A percentile compares a stretch with the other conserved stretches of the same genome.
Evolutionary conservation across 2,329 filamentous ascomycete species (phyloP).

Genomic region (Ophiostoma quercus): DNA sequence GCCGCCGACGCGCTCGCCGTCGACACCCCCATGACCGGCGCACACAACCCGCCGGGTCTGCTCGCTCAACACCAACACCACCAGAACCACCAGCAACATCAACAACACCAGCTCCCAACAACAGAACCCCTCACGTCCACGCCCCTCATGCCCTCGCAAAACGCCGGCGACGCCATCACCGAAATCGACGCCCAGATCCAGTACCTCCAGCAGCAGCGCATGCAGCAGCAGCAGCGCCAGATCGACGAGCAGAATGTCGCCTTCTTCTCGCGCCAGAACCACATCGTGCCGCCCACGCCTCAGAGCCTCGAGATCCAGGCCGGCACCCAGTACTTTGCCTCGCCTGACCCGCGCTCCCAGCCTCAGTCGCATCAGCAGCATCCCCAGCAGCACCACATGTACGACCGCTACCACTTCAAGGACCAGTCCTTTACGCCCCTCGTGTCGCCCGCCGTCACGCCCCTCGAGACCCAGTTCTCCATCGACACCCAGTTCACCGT

Average conservation of each 20-base stretch:
- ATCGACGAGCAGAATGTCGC: slow-evolving; percentile 53
- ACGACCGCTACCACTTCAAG: slow-evolving; percentile 62
- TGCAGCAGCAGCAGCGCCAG: slow-evolving; percentile 56
- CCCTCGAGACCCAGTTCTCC: slow-evolving; percentile 65
- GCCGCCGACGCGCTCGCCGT: slow-evolving; percentile 43
- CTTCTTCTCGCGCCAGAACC: slow-evolving; percentile 50
- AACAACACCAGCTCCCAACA: slow-evolving; percentile 29
- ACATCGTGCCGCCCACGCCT: slow-evolving; percentile 70
- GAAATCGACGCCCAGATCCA: slow-evolving; percentile 62
- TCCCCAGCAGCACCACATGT: slow-evolving; percentile 50
- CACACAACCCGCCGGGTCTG: slow-evolving; percentile 36
- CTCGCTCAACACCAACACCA: slow-evolving; percentile 29
- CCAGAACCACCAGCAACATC: slow-evolving; percentile 30
- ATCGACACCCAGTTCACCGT: slow-evolving; percentile 56
- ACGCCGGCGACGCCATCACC: slow-evolving; percentile 49
- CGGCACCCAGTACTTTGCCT: slow-evolving; percentile 55
- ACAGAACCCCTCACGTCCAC: slow-evolving; percentile 38
- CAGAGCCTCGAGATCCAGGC: slow-evolving; percentile 73
- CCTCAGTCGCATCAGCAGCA: slow-evolving; percentile 48
- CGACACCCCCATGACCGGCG: slow-evolving; percentile 48
- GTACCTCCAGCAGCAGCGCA: slow-evolving; percentile 58
- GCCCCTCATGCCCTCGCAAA: slow-evolving; percentile 36
- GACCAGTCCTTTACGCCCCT: slow-evolving; percentile 74
- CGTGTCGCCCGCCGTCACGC: slow-evolving; percentile 78
- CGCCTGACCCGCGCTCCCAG: slow-evolving; percentile 45